Evolutionary conservation across 257 asterid genomes (phyloP).

Genomic region (Solanum virginianum): DNA sequence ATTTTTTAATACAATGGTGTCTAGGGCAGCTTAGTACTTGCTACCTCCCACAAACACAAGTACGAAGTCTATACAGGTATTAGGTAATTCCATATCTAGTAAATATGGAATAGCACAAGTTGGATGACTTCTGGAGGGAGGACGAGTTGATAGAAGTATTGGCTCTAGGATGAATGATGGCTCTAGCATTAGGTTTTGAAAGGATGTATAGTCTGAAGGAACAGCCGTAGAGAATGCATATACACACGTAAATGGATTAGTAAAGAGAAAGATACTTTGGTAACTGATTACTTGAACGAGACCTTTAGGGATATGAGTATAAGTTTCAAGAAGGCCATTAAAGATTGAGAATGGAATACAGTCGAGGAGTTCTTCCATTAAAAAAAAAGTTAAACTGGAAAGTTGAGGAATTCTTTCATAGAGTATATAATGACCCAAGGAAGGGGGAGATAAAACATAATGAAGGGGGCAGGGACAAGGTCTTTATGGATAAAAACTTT

Average conservation of each 20-base stretch:
- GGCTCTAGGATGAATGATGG: not conserved
- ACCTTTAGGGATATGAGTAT: not conserved
- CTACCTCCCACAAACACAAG: not conserved
- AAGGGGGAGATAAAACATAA: not conserved
- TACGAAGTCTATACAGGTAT: not conserved
- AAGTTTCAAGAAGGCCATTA: not conserved
- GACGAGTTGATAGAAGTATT: not conserved
- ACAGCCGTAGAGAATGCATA: not conserved
- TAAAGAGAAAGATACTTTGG: not conserved
- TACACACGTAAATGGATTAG: not conserved
- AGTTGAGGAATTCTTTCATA: not conserved
- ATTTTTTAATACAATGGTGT: not conserved
- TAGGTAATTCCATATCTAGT: not conserved
- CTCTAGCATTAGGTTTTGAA: not conserved
- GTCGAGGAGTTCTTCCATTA: not conserved
- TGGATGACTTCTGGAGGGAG: not conserved
- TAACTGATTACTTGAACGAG: not conserved
- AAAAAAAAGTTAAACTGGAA: not conserved
- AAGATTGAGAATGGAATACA: not conserved
- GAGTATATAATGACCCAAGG: not conserved
- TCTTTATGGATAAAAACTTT: not conserved
- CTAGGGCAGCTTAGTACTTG: not conserved
- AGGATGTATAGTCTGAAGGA: not conserved
- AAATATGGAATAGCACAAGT: not conserved
- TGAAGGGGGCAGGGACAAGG: not conserved